phyloP scores from a whole-genome alignment of 257 asterid species.

The Solanum chilense region DNA sequence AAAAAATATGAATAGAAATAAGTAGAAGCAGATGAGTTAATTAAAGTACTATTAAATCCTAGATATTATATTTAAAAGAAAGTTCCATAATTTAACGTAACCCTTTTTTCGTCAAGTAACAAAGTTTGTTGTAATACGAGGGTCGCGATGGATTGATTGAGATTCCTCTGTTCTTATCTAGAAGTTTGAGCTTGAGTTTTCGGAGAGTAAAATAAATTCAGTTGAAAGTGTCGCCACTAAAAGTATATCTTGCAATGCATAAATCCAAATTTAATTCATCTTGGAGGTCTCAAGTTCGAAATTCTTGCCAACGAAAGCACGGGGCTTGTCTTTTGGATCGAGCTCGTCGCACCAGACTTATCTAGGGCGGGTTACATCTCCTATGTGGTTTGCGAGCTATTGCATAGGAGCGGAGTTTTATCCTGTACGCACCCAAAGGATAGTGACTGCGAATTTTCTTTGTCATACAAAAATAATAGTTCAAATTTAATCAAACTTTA shows the following conservation, averaged over 20 bases:
- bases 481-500: too few species aligned
- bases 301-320: too few species aligned
- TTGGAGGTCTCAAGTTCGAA: too few species aligned
- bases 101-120: background rate
- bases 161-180: fast-evolving
- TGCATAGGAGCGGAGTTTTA: too few species aligned
- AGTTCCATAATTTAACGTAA: background rate
- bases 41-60: background rate
- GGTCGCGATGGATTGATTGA: fast-evolving
- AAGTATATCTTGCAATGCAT: background rate
- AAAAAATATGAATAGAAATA: background rate
- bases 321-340: too few species aligned
- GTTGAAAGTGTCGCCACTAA: background rate
- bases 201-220: fast-evolving
- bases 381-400: too few species aligned
- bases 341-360: too few species aligned
- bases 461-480: too few species aligned
- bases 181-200: background rate
- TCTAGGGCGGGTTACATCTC: too few species aligned
- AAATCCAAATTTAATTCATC: too few species aligned
- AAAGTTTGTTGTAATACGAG: background rate
- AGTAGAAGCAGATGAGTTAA: background rate
- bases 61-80: background rate
- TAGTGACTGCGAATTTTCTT: fast-evolving
- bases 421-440: too few species aligned